Percentiles rank a stretch among this genome's conserved stretches.
These are phyloP conservation scores for Metarhizium guizhouense DNA, from an alignment of 2,329 filamentous ascomycete species.

Conservation along the genomic window DNA sequence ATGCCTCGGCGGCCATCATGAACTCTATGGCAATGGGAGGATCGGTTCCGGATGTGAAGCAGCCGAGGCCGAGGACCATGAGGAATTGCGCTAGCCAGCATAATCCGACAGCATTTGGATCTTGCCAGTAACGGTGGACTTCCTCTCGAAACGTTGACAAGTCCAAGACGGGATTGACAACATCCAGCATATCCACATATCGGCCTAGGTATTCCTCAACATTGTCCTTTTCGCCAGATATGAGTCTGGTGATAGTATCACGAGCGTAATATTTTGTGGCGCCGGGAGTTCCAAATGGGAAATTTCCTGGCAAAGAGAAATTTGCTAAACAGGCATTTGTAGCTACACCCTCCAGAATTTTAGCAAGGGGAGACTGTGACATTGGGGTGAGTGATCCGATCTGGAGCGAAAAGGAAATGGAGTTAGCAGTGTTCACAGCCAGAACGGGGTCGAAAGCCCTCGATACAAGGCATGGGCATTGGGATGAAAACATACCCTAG, in stretches of 20 bases:
- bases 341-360: conserved; percentile 22
- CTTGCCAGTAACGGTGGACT: conserved; percentile 22
- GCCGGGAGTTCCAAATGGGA: conserved; percentile 27
- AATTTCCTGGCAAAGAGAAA: conserved; percentile 26
- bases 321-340: conserved; percentile 26
- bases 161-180: conserved; percentile 26
- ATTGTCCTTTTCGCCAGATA: conserved; percentile 18
- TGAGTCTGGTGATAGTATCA: conserved; percentile 20
- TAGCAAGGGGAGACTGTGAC: conserved; percentile 17
- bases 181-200: conserved; percentile 23
- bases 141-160: conserved; percentile 18
- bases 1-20: conserved; percentile 28
- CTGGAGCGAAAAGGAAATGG: conserved; percentile 6
- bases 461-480: background rate
- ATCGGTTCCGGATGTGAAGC: conserved; percentile 21
- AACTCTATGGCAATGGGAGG: conserved; percentile 23
- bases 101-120: conserved; percentile 19
- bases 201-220: conserved; percentile 18
- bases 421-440: background rate
- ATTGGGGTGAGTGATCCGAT: conserved; percentile 17
- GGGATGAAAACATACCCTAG: conserved; percentile 19
- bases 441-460: background rate
- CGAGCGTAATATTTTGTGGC: conserved; percentile 23
- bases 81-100: conserved; percentile 26
- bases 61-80: conserved; percentile 26